Evolutionary conservation across 805 yeast genomes (phyloP).

Genomic region (Starmerella davenportii): DNA sequence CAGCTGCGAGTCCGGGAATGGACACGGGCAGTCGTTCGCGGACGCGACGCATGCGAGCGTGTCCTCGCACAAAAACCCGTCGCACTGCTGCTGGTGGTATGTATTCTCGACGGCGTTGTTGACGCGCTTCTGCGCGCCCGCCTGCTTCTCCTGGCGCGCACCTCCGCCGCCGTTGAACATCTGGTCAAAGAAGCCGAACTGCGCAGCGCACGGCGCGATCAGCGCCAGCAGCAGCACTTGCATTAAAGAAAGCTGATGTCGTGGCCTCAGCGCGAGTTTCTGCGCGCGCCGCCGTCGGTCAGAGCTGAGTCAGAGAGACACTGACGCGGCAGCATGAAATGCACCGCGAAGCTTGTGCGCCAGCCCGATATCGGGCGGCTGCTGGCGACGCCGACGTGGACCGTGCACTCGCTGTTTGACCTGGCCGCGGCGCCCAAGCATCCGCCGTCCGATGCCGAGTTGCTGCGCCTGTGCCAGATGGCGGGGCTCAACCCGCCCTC

Average conservation of each 20-base stretch:
- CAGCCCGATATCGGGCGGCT: slow-evolving; percentile 8
- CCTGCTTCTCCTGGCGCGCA: slow-evolving; percentile 27
- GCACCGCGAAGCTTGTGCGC: slow-evolving; percentile 2
- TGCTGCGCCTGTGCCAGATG: slow-evolving; percentile 9
- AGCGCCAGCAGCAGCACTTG: no score
- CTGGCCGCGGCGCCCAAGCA: slow-evolving; percentile 10
- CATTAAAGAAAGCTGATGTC: no score
- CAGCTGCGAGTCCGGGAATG: slow-evolving; percentile 66
- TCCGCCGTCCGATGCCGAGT: slow-evolving; percentile 12
- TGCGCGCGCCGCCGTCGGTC: no score
- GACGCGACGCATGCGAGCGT: slow-evolving; percentile 58
- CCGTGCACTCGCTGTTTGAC: slow-evolving; percentile 18
- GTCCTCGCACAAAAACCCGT: slow-evolving; percentile 60
- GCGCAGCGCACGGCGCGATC: slow-evolving; percentile 17
- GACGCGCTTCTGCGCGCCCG: slow-evolving; percentile 5
- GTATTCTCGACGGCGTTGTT: slow-evolving; percentile 13
- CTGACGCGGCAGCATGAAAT: no score
- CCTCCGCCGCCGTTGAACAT: slow-evolving; percentile 16
- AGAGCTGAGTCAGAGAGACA: no score
- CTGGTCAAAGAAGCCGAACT: slow-evolving; percentile 31
- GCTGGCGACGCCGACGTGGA: slow-evolving; percentile 19
- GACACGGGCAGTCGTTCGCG: slow-evolving; percentile 73
- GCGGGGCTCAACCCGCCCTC: slow-evolving; percentile 16
- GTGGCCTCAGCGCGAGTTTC: no score
- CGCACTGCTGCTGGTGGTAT: slow-evolving; percentile 31